These are phyloP conservation scores for Eucalyptus curtisii DNA, from an alignment of 345 rosid species.

Conservation along the genomic window DNA sequence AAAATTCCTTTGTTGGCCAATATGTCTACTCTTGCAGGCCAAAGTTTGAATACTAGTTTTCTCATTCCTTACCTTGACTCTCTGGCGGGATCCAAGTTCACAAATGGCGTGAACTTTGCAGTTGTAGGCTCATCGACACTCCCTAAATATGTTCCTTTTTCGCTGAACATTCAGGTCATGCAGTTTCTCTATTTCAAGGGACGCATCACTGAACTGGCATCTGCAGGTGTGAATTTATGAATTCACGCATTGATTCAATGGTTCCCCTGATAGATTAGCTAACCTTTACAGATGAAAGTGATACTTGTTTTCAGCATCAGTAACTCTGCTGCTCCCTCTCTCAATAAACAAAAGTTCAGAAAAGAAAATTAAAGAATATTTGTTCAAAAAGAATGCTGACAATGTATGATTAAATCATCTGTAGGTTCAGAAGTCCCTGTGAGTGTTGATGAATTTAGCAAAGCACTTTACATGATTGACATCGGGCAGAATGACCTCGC, in stretches of 20 bases:
- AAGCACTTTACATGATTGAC: constrained; percentile 76
- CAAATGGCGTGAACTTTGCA: constrained; percentile 68
- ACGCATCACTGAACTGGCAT: constrained; percentile 41
- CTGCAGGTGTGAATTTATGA: constrained; percentile 13
- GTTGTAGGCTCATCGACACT: constrained; percentile 73
- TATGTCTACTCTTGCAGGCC: constrained; percentile 37
- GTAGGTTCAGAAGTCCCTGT: constrained; percentile 29
- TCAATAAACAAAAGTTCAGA: not conserved
- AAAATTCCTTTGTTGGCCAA: not conserved
- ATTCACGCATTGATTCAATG: not conserved
- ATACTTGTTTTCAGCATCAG: not conserved
- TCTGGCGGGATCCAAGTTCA: constrained; percentile 42
- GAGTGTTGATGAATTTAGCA: constrained; percentile 32
- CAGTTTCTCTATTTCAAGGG: constrained; percentile 80
- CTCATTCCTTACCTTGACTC: constrained; percentile 70
- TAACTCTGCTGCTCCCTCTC: not conserved
- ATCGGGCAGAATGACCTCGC: constrained; percentile 86
- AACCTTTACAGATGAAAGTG: not conserved
- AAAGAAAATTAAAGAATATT: not conserved
- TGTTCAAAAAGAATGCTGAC: not conserved
- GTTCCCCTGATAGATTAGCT: not conserved
- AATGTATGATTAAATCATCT: not conserved
- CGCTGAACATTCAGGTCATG: constrained; percentile 70
- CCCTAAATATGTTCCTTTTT: constrained; percentile 65
- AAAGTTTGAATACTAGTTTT: constrained; percentile 58